Conservation (phyloP, 1,284 basidiomycete species). For the Anthracocystis walkeri region DNA sequence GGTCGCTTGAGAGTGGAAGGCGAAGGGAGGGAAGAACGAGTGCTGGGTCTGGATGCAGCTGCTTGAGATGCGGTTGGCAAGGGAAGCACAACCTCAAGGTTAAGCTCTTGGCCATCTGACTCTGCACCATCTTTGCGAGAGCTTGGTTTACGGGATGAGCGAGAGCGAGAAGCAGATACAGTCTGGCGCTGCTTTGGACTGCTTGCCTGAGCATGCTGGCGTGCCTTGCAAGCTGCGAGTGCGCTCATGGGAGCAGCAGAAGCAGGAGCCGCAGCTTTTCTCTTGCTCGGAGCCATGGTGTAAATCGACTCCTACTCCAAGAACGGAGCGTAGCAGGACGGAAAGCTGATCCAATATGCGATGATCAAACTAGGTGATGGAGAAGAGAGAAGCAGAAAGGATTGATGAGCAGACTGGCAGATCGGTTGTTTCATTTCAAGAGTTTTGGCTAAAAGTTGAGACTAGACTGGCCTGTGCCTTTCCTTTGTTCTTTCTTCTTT, state of each 20-base stretch:
- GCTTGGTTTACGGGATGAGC: constrained; percentile 3
- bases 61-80: constrained; percentile 18
- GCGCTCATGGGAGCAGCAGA: constrained; percentile 30
- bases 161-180: constrained; percentile 8
- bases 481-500: neutral
- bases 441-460: too few species aligned
- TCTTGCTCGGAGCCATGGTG: constrained; percentile 27
- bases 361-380: neutral
- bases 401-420: neutral
- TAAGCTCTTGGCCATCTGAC: neutral
- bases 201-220: constrained; percentile 15
- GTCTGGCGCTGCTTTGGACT: neutral
- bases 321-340: neutral
- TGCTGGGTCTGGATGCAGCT: neutral
- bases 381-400: neutral
- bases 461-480: constrained; percentile 7
- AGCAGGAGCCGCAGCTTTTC: neutral
- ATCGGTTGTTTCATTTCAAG: neutral
- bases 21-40: constrained; percentile 4
- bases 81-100: constrained; percentile 17
- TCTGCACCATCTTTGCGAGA: neutral
- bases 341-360: neutral
- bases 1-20: constrained; percentile 14
- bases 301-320: constrained; percentile 1
- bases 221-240: constrained; percentile 42